Evolutionary conservation across 208 protist genomes (phyloP).

Genomic region (Acanthamoeba triangularis): DNA sequence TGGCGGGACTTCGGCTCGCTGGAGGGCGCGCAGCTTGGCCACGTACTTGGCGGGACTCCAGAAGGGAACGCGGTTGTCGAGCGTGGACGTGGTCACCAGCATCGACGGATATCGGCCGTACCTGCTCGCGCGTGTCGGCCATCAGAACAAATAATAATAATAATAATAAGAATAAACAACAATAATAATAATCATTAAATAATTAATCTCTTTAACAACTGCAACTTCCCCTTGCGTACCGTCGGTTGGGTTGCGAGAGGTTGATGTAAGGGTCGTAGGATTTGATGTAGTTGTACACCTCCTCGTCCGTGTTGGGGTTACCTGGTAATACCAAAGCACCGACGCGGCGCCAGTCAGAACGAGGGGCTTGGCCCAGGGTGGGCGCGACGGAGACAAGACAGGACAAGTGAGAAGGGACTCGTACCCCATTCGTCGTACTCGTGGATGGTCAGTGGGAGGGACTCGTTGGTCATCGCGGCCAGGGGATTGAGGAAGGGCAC

Average conservation of each 20-base stretch:
- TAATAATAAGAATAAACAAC: neutral
- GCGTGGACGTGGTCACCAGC: conserved; percentile 40
- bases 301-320: conserved; percentile 40
- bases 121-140: neutral
- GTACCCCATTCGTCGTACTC: conserved; percentile 83
- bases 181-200: neutral
- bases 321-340: neutral
- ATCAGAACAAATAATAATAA: neutral
- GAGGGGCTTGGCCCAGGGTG: neutral
- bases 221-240: neutral
- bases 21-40: conserved; percentile 70
- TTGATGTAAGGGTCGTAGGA: conserved; percentile 81
- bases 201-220: no score
- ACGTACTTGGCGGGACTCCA: conserved; percentile 79
- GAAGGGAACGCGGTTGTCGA: conserved; percentile 72
- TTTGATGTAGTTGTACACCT: conserved; percentile 46
- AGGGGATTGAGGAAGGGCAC: conserved; percentile 79
- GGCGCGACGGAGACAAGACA: neutral
- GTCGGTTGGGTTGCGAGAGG: neutral
- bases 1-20: neutral
- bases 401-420: neutral
- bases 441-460: conserved; percentile 77
- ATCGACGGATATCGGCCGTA: conserved; percentile 24
- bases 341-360: neutral
- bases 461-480: conserved; percentile 76